Conservation (phyloP, 495 filamentous ascomycete species). For the Aspergillus ellipticus region DNA sequence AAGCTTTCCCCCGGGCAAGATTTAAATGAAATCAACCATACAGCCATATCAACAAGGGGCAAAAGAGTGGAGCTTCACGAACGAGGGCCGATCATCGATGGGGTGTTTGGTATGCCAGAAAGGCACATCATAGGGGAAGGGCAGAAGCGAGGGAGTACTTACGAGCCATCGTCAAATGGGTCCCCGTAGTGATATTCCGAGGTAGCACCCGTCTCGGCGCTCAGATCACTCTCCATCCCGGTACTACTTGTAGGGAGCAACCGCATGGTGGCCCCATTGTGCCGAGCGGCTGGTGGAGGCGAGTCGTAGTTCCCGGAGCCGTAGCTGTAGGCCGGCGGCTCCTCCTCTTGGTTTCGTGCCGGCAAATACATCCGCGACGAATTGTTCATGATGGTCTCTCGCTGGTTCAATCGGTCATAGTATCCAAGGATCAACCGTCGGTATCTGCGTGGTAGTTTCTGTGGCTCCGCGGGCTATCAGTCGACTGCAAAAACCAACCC, state of each 20-base stretch:
- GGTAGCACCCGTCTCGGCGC: conserved; percentile 14
- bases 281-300: conserved; percentile 18
- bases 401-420: conserved; percentile 27
- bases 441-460: not conserved
- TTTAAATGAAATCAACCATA: not conserved
- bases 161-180: conserved; percentile 19
- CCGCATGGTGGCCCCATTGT: conserved; percentile 55
- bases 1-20: not conserved
- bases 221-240: conserved; percentile 30
- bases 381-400: conserved; percentile 28
- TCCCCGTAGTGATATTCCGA: conserved; percentile 19
- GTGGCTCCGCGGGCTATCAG: not conserved
- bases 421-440: conserved; percentile 7
- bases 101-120: conserved; percentile 13
- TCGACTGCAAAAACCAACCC: no score
- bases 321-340: conserved; percentile 40
- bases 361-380: conserved; percentile 9
- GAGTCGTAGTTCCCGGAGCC: conserved; percentile 31
- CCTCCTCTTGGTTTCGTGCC: conserved; percentile 32
- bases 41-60: not conserved
- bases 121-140: not conserved
- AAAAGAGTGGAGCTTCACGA: not conserved
- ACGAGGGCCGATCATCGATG: not conserved
- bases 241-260: conserved; percentile 54
- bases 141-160: conserved; percentile 5